phyloP scores from a whole-genome alignment of 139 green algal species.

The Chlorella sp. region DNA sequence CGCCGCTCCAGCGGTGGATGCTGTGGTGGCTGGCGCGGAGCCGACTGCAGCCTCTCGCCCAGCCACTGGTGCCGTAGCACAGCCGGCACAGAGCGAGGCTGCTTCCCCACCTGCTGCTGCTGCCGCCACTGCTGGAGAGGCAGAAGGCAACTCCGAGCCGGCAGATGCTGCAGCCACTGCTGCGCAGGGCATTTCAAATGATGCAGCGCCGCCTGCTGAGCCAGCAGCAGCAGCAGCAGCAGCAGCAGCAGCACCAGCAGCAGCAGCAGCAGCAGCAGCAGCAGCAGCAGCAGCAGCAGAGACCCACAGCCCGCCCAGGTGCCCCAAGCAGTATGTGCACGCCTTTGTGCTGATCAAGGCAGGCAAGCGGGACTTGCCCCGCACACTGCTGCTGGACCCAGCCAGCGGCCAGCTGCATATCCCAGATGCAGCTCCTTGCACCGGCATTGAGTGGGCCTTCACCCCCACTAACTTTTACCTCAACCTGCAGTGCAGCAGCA shows the following conservation, averaged over 20 bases:
- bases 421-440: constrained; percentile 67
- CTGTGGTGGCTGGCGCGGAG: background rate
- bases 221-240: background rate
- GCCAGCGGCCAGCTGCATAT: constrained; percentile 68
- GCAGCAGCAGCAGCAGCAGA: too few relatives aligned
- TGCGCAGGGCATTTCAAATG: background rate
- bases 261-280: too few relatives aligned
- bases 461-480: constrained; percentile 75
- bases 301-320: too few relatives aligned
- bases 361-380: constrained; percentile 65
- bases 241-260: too few relatives aligned
- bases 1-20: background rate
- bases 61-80: background rate
- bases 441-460: constrained; percentile 80
- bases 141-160: background rate
- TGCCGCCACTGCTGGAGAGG: background rate
- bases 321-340: constrained; percentile 60
- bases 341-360: constrained; percentile 86
- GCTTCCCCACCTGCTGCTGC: constrained; percentile 39
- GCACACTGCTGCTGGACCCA: constrained; percentile 80
- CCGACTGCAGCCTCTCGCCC: background rate
- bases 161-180: background rate
- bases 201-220: background rate
- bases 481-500: constrained; percentile 33
- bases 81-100: background rate